Evolutionary conservation across 2,329 filamentous ascomycete species (phyloP).

Genomic region (Diaporthe citriasiana): DNA sequence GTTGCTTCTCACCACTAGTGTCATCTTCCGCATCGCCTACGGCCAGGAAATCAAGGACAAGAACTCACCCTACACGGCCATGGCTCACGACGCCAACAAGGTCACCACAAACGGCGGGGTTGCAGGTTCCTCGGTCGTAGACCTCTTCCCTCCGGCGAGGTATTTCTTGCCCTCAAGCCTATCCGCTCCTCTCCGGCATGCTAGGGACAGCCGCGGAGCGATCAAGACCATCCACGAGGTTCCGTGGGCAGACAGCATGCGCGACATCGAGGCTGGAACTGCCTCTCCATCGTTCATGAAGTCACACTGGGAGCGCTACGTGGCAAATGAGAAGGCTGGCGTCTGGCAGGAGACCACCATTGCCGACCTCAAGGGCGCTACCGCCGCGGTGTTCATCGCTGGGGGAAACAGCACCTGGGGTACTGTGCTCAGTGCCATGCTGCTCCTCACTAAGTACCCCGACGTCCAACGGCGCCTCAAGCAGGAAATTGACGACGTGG

Average conservation of each 20-base stretch:
- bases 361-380: conserved; percentile 64
- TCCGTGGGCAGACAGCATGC: conserved; percentile 54
- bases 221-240: conserved; percentile 59
- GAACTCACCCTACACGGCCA: conserved; percentile 46
- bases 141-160: conserved; percentile 62
- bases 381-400: conserved; percentile 62
- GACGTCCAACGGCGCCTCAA: conserved; percentile 62
- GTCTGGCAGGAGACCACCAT: conserved; percentile 52
- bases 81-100: conserved; percentile 46
- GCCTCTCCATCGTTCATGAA: conserved; percentile 51
- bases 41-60: conserved; percentile 45
- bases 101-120: conserved; percentile 50
- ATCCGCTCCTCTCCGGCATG: conserved; percentile 46
- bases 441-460: conserved; percentile 59
- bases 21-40: conserved; percentile 48
- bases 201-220: conserved; percentile 49
- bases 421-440: conserved; percentile 57
- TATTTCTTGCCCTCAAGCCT: conserved; percentile 56
- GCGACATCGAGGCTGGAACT: conserved; percentile 51
- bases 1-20: conserved; percentile 47
- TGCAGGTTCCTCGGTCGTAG: conserved; percentile 57
- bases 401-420: conserved; percentile 62
- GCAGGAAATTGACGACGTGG: conserved; percentile 61
- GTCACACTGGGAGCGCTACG: conserved; percentile 49
- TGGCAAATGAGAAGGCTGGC: conserved; percentile 48